Percentiles rank a stretch among this genome's conserved stretches.
phyloP scores from a whole-genome alignment of 78 protist species.

The Protostelium mycophagum region DNA sequence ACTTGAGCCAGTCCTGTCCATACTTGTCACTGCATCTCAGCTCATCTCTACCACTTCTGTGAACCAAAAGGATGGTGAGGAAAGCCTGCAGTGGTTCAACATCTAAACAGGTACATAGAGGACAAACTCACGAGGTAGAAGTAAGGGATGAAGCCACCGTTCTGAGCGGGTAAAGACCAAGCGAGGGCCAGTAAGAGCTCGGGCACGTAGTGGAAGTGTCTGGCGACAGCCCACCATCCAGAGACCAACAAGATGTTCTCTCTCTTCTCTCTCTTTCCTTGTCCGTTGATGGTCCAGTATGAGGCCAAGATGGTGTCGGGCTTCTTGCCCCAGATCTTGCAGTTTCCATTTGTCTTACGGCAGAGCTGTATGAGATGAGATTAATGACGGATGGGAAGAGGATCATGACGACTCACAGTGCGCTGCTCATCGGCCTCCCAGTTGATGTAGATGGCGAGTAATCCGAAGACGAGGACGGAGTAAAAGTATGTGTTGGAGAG shows the following conservation, averaged over 20 bases:
- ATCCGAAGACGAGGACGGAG: background rate
- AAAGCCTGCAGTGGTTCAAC: slow-evolving; percentile 23
- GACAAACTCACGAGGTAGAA: slow-evolving; percentile 53
- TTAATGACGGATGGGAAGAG: background rate
- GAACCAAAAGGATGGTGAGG: slow-evolving; percentile 73
- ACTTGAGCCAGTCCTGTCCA: slow-evolving; percentile 79
- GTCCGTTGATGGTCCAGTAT: slow-evolving; percentile 23
- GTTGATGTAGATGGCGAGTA: slow-evolving; percentile 11
- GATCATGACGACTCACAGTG: background rate
- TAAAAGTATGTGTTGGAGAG: background rate
- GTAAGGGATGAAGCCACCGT: slow-evolving; percentile 54
- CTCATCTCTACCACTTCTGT: slow-evolving; percentile 83
- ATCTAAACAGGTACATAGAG: too few species aligned
- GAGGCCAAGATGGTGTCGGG: slow-evolving; percentile 13
- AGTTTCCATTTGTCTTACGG: slow-evolving; percentile 30
- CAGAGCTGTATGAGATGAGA: slow-evolving; percentile 19
- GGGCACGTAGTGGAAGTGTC: slow-evolving; percentile 87
- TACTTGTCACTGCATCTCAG: slow-evolving; percentile 64
- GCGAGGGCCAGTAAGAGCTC: slow-evolving; percentile 55
- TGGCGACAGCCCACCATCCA: slow-evolving; percentile 90
- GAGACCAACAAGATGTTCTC: slow-evolving; percentile 4
- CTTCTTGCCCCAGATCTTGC: slow-evolving; percentile 31
- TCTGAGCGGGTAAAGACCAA: slow-evolving; percentile 51
- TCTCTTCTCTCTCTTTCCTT: background rate
- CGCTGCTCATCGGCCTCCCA: slow-evolving; percentile 3